Conservation (phyloP, 306 rosid genomes). For the Rosa persica region DNA sequence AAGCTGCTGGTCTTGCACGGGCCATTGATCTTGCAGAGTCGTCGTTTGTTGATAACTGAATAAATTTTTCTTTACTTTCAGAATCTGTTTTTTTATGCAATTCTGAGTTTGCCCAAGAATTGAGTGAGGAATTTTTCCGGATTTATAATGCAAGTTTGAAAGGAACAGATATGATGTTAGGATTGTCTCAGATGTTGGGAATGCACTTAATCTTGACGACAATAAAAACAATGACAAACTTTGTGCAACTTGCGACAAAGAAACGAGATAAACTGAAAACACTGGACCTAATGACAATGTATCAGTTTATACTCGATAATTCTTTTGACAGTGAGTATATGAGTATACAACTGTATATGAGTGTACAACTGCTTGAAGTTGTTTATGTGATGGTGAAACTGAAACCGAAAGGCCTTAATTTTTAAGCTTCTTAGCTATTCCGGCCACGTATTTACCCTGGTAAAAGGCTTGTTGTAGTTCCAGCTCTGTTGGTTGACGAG, state of each 20-base stretch:
- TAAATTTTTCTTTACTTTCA: neutral
- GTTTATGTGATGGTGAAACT: neutral
- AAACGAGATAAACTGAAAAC: neutral
- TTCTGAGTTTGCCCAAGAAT: neutral
- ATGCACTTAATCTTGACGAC: neutral
- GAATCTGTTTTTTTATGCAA: neutral
- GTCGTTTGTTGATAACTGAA: slow-evolving; percentile 59
- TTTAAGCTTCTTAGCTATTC: slow-evolving; percentile 73
- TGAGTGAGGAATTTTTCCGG: neutral
- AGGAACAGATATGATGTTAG: neutral
- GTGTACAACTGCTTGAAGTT: neutral
- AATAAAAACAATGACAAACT: neutral
- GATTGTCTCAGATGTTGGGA: neutral
- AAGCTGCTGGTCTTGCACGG: slow-evolving; percentile 90
- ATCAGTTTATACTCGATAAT: neutral
- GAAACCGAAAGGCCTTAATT: neutral
- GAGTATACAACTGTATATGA: neutral
- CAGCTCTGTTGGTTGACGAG: slow-evolving; percentile 78
- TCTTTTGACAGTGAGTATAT: neutral
- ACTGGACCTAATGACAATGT: too few species aligned
- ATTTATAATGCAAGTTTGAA: neutral
- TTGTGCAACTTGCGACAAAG: neutral
- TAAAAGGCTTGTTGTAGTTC: slow-evolving; percentile 79
- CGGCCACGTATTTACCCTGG: slow-evolving; percentile 82
- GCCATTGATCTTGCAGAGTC: slow-evolving; percentile 98